A percentile compares a stretch with the other conserved stretches of the same genome.
Conservation (phyloP, 1,284 basidiomycete genomes). For the Naganishia albida region DNA sequence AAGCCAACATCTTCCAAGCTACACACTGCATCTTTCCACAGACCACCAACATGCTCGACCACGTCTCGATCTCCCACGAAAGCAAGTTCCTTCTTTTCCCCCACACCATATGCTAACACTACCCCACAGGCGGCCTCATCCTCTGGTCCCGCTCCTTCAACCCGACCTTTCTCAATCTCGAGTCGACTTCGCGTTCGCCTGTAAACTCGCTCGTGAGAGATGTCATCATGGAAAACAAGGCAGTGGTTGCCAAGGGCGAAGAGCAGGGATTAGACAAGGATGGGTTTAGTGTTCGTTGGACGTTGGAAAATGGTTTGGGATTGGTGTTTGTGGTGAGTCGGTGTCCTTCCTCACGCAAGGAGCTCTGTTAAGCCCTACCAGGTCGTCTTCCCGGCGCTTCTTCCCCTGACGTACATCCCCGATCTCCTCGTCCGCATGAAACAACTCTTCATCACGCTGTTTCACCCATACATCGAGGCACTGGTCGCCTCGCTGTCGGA, state of each 20-base stretch:
- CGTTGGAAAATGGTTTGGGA: conserved; percentile 86
- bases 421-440: conserved; percentile 79
- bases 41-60: conserved; percentile 68
- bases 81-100: conserved; percentile 56
- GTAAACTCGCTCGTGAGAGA: conserved; percentile 87
- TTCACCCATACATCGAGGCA: conserved; percentile 74
- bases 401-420: conserved; percentile 92
- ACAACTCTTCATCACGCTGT: conserved; percentile 79
- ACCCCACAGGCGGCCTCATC: conserved; percentile 74
- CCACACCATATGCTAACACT: background rate
- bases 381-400: conserved; percentile 95
- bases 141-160: conserved; percentile 92
- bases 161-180: conserved; percentile 71
- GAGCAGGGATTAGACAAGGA: conserved; percentile 86
- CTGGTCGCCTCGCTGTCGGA: conserved; percentile 79
- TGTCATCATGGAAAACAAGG: conserved; percentile 74
- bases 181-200: conserved; percentile 72
- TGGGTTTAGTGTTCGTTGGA: conserved; percentile 88
- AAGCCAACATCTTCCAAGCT: too few relatives aligned
- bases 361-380: conserved; percentile 46
- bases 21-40: too few relatives aligned
- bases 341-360: background rate
- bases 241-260: conserved; percentile 37
- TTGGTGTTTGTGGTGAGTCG: conserved; percentile 84
- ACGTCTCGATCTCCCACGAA: conserved; percentile 86